Evolutionary conservation across 106 monocot species (phyloP).

Genomic region (Platanthera zijinensis): DNA sequence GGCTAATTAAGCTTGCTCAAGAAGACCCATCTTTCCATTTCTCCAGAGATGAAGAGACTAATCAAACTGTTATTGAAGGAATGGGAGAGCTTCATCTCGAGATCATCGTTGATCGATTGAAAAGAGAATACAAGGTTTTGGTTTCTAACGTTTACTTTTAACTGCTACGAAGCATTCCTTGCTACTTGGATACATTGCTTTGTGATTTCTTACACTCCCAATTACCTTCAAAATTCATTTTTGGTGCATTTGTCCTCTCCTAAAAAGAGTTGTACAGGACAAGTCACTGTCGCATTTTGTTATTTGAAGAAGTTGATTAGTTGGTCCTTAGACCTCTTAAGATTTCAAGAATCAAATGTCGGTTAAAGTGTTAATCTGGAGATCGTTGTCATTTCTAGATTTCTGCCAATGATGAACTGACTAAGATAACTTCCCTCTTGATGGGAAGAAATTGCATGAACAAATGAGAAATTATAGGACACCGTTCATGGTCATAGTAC

Average conservation of each 20-base stretch:
- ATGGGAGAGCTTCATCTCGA: constrained; percentile 99
- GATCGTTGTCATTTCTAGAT: not conserved
- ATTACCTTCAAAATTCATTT: constrained; percentile 2
- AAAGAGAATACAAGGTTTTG: constrained; percentile 88
- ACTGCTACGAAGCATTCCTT: not conserved
- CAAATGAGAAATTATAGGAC: not conserved
- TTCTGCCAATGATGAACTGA: not conserved
- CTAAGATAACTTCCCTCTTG: not conserved
- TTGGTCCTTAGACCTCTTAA: not conserved
- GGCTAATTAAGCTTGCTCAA: constrained; percentile 90
- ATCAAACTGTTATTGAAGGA: constrained; percentile 99
- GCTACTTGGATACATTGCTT: not conserved
- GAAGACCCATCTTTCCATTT: constrained; percentile 99
- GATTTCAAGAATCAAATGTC: not conserved
- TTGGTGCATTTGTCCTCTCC: not conserved
- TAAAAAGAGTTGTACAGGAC: not conserved
- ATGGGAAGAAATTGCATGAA: not conserved
- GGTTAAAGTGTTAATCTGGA: no score
- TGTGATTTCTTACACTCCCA: not conserved
- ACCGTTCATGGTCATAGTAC: not conserved
- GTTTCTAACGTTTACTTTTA: constrained; percentile 3
- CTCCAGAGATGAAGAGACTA: constrained; percentile 94
- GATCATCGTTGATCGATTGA: constrained; percentile 91
- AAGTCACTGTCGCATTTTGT: not conserved
- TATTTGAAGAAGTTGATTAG: not conserved